Conservation (phyloP, 2,329 filamentous ascomycete genomes). For the Pseudogymnoascus sp. region DNA sequence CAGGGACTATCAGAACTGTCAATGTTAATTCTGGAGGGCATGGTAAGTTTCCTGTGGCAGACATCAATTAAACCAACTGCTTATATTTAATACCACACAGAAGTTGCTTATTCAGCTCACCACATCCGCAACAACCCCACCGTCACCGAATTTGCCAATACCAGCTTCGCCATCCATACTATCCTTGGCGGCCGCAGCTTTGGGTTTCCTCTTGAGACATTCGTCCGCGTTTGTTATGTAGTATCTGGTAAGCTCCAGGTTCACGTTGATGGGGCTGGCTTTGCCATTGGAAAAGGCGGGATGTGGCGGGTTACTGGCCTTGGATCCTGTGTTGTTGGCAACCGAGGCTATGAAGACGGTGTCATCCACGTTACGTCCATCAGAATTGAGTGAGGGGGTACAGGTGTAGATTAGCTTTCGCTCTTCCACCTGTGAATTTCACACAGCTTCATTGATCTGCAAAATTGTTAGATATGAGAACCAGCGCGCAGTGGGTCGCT, state of each 20-base stretch:
- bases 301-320: conserved; percentile 18
- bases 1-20: conserved; percentile 14
- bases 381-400: not conserved
- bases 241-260: conserved; percentile 18
- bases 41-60: conserved; percentile 16
- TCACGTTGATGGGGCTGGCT: conserved; percentile 13
- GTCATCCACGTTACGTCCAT: not conserved
- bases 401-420: no score
- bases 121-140: conserved; percentile 15
- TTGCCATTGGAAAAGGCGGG: conserved; percentile 16
- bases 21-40: conserved; percentile 18
- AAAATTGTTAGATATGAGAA: not conserved
- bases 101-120: conserved; percentile 20
- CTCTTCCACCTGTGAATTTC: not conserved
- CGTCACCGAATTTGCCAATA: conserved; percentile 15
- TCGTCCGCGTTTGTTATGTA: conserved; percentile 18
- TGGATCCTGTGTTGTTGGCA: not conserved
- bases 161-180: conserved; percentile 15
- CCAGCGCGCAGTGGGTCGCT: not conserved
- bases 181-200: conserved; percentile 12
- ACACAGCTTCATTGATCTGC: not conserved
- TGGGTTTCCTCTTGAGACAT: conserved; percentile 1
- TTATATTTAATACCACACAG: conserved; percentile 13
- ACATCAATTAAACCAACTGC: not conserved
- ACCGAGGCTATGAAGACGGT: not conserved